Conservation (phyloP, 345 rosid genomes). For the Eucalyptus pauciflora region DNA sequence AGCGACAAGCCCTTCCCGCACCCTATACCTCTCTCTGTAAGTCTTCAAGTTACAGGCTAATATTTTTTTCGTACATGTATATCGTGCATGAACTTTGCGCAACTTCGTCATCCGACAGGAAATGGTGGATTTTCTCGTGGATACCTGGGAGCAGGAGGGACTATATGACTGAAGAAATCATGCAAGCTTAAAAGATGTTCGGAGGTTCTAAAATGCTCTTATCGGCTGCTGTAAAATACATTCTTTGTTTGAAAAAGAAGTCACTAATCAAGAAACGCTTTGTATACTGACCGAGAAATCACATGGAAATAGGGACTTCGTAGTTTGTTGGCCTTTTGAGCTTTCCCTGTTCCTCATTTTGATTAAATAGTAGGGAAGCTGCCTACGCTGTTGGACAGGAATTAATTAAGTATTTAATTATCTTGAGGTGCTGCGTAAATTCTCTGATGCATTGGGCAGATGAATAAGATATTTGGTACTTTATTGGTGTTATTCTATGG, state of each 20-base stretch:
- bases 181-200: background rate
- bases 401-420: background rate
- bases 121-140: slow-evolving; percentile 89
- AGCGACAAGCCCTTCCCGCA: slow-evolving; percentile 69
- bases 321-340: background rate
- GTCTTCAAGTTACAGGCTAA: background rate
- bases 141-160: slow-evolving; percentile 83
- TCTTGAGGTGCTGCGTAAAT: background rate
- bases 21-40: background rate
- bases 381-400: background rate
- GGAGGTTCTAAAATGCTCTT: background rate
- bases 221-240: background rate
- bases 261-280: background rate
- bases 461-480: background rate
- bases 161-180: slow-evolving; percentile 37
- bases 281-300: background rate
- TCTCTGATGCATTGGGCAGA: background rate
- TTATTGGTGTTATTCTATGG: background rate
- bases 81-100: background rate
- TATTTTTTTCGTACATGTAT: background rate
- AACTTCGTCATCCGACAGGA: slow-evolving; percentile 29
- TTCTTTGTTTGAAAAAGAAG: background rate
- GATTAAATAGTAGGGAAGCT: background rate
- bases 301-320: background rate
- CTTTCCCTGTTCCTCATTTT: background rate